Base-by-base conservation (phyloP, 2,329 filamentous ascomycete genomes). In the Cryphonectria radicalis region DNA sequence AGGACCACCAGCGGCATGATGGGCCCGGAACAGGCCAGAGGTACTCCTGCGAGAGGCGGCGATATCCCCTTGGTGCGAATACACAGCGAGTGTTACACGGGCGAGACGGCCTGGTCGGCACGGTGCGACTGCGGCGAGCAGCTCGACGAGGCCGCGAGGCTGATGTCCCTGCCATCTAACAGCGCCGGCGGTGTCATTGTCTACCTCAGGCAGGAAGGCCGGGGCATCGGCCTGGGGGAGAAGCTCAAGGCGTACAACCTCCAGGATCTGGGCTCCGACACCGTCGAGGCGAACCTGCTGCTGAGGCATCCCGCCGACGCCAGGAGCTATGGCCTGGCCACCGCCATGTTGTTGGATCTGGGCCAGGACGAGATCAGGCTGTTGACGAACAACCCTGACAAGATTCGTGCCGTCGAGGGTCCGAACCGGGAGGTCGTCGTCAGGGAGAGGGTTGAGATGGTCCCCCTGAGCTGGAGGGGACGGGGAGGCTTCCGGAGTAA, bases 221-320 rank as follows among this genome's bases (percentile, higher is more conserved):
- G 96, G 35, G 96, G 96, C 2, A 99, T 99, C 74, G 96, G 96
- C 0, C 87, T 99, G 0, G 92, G 93, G 2, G 95, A 97, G 83
- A 99, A 99, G 82, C 87, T 99, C 55, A 98, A 99, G 82, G 96
- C 96, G 5, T 99, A 99, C 82, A 99, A 99, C 78, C 85, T 99
- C 60, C 96, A 99, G 80, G 96, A 99, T 82, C 85, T 99, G 37
- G 96, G 96, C 0, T 95, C 93, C n/a, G 96, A 99, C 81, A 99
- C 96, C 0, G 97, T 98, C 50, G 94, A 99, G 82, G 96, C 96
- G 2, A 99, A 99, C 77, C 83, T 99, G 63, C 81, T 98, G 35
- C 85, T 99, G 59, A 87, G 96, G 62, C 96, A 99, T 81, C 96
- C 96, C 0, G 96, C 96, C 1, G 96, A 99, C 80, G 96, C 96